Base-by-base conservation (phyloP, 2,329 filamentous ascomycete genomes). In the Bipolaris zeicola region DNA sequence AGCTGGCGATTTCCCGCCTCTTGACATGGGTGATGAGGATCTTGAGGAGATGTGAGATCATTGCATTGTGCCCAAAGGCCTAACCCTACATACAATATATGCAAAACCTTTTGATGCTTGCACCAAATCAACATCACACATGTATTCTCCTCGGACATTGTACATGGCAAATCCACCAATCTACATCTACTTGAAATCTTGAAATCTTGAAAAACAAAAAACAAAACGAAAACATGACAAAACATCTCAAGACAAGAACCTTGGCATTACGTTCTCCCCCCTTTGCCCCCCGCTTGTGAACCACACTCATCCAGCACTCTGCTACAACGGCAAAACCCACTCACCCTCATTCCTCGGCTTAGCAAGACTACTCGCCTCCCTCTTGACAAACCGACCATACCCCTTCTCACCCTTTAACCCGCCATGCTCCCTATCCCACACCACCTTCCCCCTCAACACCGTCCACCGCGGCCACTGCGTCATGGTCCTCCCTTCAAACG, bases 1-100 rank as follows among this genome's bases (percentile, higher is more conserved):
- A 76, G 83, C 87, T 39, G 91, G 91, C 18, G 87, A 93, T 63
- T 95, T 83, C 66, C 86, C 87, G 1, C 81, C 82, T 28, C 65
- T 80, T 11, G 71, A 74, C 39, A 62, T 85, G 57, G 77, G 74
- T 3, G 82, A 83, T 59, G 80, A 92, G 58, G 85, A 93, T 72
- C 85, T 93, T 69, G 80, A 91, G 63, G 90, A 92, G 71, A 36
- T 74, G 31, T 66, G 20, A 33, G 11, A n/a, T 28, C 20, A 18
- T 42, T 42, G 11, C 2, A 5, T 26, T n/a, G 8, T 5, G 11
- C 5, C 8, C 33, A 47, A 28, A 28, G 7, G 26, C 26, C 26
- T 28, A 28, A 16, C 16, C 26, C 26, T 6, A 20, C 26, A 28
- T 28, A 28, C 26, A 28, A 28, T 10, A 28, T 28, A 28, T 10